phyloP scores from a whole-genome alignment of 345 rosid species.

The Schrenkiella parvula region DNA sequence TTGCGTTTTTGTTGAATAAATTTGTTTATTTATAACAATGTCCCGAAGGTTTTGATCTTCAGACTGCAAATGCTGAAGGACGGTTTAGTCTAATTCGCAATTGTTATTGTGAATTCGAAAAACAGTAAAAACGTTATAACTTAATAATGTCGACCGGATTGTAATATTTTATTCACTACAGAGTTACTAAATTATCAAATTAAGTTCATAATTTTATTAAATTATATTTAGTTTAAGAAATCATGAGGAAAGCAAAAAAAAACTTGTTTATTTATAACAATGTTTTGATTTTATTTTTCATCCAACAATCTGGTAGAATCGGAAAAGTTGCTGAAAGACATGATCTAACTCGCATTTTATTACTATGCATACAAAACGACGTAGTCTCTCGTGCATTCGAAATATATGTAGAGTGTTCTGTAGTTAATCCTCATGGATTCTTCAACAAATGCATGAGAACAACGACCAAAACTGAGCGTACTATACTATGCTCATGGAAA shows the following conservation, averaged over 20 bases:
- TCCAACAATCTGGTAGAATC: too few species aligned
- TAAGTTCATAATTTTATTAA: too few species aligned
- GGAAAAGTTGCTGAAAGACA: not conserved
- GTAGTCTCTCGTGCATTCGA: not conserved
- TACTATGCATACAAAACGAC: not conserved
- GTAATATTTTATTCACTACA: too few species aligned
- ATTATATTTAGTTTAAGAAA: too few species aligned
- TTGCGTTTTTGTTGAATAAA: conserved; percentile 17
- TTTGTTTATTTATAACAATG: not conserved
- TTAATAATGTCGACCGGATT: too few species aligned
- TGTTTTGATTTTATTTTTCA: too few species aligned
- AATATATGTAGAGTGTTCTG: not conserved
- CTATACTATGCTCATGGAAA: not conserved
- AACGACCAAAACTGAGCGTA: not conserved
- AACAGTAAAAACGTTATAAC: too few species aligned
- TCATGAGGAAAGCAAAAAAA: too few species aligned
- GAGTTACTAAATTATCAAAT: too few species aligned
- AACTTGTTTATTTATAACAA: too few species aligned
- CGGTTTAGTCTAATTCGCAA: too few species aligned
- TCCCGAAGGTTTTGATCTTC: not conserved
- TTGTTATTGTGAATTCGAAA: too few species aligned
- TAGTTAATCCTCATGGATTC: not conserved
- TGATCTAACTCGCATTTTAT: not conserved
- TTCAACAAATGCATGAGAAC: not conserved
- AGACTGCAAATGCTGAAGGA: not conserved